Evolutionary conservation across 306 rosid genomes (phyloP).

Genomic region (Cucumis melo): DNA sequence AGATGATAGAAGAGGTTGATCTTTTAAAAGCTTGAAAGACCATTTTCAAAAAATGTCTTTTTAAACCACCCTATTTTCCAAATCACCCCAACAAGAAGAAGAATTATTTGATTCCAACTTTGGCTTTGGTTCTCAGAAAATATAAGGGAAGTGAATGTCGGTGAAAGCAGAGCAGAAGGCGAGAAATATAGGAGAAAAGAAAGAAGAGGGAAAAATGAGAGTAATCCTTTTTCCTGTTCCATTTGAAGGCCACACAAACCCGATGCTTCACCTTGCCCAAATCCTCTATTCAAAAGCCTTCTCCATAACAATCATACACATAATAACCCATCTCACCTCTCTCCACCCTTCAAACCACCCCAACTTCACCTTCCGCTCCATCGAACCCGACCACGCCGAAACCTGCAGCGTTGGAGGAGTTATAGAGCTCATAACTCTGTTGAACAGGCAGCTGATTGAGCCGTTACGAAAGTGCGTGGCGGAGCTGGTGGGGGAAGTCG

Average conservation of each 20-base stretch:
- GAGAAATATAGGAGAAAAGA: neutral
- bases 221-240: conserved; percentile 11
- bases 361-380: conserved; percentile 5
- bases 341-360: conserved; percentile 8
- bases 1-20: too few species aligned
- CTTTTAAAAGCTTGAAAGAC: too few species aligned
- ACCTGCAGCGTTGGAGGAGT: neutral
- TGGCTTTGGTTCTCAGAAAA: too few species aligned
- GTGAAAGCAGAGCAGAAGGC: neutral
- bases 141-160: neutral
- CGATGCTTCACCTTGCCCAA: conserved; percentile 18
- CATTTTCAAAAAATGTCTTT: too few species aligned
- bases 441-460: conserved; percentile 8
- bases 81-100: too few species aligned
- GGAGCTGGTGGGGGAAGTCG: conserved; percentile 5
- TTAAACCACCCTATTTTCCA: too few species aligned
- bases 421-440: neutral
- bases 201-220: neutral
- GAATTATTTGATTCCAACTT: too few species aligned
- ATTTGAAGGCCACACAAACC: conserved; percentile 16
- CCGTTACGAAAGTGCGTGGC: conserved; percentile 19
- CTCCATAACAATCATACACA: conserved; percentile 19
- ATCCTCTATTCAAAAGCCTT: conserved; percentile 16
- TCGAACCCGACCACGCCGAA: neutral
- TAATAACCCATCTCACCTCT: conserved; percentile 5